Conservation (phyloP, 2,329 filamentous ascomycete species). For the Meredithiella fracta region DNA sequence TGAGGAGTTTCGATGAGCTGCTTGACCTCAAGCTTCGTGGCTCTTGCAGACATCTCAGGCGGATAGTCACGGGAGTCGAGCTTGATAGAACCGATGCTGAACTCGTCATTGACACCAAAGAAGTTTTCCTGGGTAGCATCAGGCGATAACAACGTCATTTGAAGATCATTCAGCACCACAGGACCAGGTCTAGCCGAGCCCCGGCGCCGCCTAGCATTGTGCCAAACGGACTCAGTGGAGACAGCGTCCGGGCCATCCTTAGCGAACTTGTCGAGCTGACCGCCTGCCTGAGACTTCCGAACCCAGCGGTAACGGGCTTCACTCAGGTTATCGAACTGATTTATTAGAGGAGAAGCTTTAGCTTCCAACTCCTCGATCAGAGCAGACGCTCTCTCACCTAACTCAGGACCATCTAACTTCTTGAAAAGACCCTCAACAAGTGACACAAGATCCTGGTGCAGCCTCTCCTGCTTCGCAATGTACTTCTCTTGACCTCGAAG, state of each 20-base stretch:
- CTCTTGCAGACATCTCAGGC: too few relatives aligned
- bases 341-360: not conserved
- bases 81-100: too few relatives aligned
- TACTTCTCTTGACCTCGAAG: not conserved
- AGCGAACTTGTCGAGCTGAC: not conserved
- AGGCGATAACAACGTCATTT: not conserved
- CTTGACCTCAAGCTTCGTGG: too few relatives aligned
- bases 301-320: not conserved
- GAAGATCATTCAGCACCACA: too few relatives aligned
- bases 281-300: not conserved
- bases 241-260: not conserved
- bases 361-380: not conserved
- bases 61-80: too few relatives aligned
- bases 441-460: too few relatives aligned
- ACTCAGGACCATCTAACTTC: too few relatives aligned
- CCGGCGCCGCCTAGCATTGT: too few relatives aligned
- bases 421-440: too few relatives aligned
- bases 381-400: too few relatives aligned
- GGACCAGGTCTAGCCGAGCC: too few relatives aligned
- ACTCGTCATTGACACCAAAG: not conserved
- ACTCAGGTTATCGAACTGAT: not conserved
- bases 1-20: too few relatives aligned
- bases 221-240: not conserved
- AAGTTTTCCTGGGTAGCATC: not conserved
- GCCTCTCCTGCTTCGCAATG: not conserved